Percentiles rank a stretch among this genome's conserved stretches.
These are phyloP conservation scores for Mycena citricolor DNA, from an alignment of 1,284 basidiomycete genomes.

Conservation along the genomic window DNA sequence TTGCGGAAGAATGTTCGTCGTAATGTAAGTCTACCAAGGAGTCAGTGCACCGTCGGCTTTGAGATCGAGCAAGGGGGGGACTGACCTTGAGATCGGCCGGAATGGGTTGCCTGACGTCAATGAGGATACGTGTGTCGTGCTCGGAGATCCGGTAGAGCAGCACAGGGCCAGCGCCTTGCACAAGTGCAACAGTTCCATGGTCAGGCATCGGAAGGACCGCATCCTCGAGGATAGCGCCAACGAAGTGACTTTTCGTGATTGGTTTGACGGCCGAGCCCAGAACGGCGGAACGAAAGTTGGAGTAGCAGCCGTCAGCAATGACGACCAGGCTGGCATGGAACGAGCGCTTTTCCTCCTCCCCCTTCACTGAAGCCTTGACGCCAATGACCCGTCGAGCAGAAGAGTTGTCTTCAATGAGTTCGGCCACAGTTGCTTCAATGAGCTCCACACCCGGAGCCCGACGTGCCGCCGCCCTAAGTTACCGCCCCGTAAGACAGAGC, in stretches of 20 bases:
- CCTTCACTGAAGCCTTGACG: constrained; percentile 39
- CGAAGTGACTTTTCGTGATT: constrained; percentile 74
- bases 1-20: constrained; percentile 72
- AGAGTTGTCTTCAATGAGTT: constrained; percentile 83
- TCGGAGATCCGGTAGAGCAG: constrained; percentile 82
- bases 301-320: constrained; percentile 94
- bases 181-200: constrained; percentile 85
- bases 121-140: constrained; percentile 80
- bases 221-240: constrained; percentile 79
- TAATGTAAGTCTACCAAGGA: constrained; percentile 59
- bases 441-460: constrained; percentile 65
- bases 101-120: constrained; percentile 87
- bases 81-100: constrained; percentile 80
- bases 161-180: constrained; percentile 76
- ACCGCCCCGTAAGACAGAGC: background rate
- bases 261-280: constrained; percentile 53
- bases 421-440: constrained; percentile 86
- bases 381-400: constrained; percentile 63
- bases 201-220: constrained; percentile 77
- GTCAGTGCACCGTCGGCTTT: constrained; percentile 8
- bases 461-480: constrained; percentile 54
- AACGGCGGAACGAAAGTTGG: constrained; percentile 67
- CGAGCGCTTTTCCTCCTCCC: constrained; percentile 41
- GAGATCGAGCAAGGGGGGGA: constrained; percentile 6
- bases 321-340: constrained; percentile 81